These are phyloP conservation scores for Ceratobasidium sp. DNA, from an alignment of 1,284 basidiomycete genomes.

Conservation along the genomic window DNA sequence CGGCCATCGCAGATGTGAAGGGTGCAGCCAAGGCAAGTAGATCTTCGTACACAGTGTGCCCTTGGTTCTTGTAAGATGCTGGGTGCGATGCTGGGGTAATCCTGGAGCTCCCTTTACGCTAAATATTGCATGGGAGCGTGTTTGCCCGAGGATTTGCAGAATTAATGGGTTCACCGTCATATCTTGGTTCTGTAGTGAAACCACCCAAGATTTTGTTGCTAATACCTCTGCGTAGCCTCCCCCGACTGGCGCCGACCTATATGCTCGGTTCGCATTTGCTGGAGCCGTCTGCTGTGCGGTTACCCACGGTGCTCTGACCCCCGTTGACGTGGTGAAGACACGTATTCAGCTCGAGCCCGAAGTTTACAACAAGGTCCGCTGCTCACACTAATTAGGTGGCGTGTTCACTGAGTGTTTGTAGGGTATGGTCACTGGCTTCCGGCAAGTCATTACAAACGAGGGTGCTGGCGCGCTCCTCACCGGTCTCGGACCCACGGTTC, in stretches of 20 bases:
- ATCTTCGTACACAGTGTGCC: background rate
- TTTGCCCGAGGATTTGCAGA: background rate
- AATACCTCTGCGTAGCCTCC: slow-evolving; percentile 31
- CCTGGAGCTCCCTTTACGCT: background rate
- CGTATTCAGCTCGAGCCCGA: slow-evolving; percentile 89
- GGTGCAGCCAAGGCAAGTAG: slow-evolving; percentile 53
- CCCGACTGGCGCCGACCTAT: slow-evolving; percentile 58
- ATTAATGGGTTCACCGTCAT: background rate
- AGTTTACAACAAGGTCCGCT: slow-evolving; percentile 64
- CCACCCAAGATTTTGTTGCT: background rate
- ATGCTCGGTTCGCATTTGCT: slow-evolving; percentile 71
- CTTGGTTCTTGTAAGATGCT: background rate
- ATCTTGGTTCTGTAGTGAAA: background rate
- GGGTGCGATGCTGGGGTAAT: background rate
- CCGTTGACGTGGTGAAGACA: slow-evolving; percentile 95
- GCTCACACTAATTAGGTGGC: background rate
- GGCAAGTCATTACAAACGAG: slow-evolving; percentile 82
- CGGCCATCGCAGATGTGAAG: slow-evolving; percentile 50
- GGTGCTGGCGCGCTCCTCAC: slow-evolving; percentile 90
- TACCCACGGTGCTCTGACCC: slow-evolving; percentile 94
- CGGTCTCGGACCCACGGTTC: slow-evolving; percentile 89
- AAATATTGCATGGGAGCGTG: background rate
- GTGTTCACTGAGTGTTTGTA: slow-evolving; percentile 53
- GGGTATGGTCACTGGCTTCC: slow-evolving; percentile 78
- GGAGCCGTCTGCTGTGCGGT: slow-evolving; percentile 92